These are phyloP conservation scores for Exidia glandulosa DNA, from an alignment of 768 basidiomycete genomes.

Conservation along the genomic window DNA sequence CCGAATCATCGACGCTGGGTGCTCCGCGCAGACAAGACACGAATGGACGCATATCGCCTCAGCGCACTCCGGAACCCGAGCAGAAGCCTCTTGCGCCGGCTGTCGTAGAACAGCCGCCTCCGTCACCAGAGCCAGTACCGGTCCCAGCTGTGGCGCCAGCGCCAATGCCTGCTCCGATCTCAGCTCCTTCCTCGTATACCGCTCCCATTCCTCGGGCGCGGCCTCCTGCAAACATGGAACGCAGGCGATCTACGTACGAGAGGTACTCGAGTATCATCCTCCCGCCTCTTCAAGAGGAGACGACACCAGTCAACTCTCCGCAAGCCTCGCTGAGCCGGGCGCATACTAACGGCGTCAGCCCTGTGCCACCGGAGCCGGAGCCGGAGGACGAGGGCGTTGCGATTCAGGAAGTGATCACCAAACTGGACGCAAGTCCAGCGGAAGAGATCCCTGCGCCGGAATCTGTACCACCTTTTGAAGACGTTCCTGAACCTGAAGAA, in stretches of 20 bases:
- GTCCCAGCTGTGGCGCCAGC: neutral
- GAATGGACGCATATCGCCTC: too few relatives aligned
- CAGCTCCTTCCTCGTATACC: neutral
- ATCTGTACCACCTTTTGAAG: neutral
- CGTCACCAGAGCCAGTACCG: too few relatives aligned
- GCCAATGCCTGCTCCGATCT: neutral
- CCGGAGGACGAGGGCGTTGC: neutral
- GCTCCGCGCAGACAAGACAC: neutral
- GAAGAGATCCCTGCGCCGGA: neutral
- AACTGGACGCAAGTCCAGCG: neutral
- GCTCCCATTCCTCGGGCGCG: neutral
- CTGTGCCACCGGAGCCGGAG: neutral
- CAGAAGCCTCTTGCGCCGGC: too few relatives aligned
- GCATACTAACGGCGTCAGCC: neutral
- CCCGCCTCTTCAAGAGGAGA: conserved; percentile 59
- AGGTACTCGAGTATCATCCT: conserved; percentile 50
- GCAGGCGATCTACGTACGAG: conserved; percentile 56
- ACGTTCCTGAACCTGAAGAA: neutral
- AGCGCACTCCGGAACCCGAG: too few relatives aligned
- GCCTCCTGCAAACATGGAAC: conserved; percentile 31
- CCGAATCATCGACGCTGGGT: neutral
- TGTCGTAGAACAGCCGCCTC: too few relatives aligned
- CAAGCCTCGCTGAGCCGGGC: neutral
- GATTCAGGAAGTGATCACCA: neutral
- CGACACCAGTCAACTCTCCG: conserved; percentile 32